Conservation (phyloP, 2,329 filamentous ascomycete species). For the Graphilbum ipis-grandicollis region DNA sequence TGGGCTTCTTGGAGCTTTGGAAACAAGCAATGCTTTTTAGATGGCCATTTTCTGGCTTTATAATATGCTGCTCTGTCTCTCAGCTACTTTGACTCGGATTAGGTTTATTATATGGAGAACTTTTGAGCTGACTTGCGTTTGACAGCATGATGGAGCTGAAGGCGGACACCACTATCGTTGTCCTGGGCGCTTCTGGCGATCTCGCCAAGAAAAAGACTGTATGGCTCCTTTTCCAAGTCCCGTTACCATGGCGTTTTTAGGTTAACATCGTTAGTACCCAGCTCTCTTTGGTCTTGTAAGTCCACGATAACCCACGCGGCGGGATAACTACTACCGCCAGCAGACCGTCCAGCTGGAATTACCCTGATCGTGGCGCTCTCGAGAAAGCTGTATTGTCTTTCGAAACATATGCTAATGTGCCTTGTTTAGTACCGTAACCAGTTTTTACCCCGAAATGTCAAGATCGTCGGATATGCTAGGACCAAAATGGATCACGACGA, state of each 20-base stretch:
- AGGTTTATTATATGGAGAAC: too few relatives aligned
- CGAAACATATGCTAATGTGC: not conserved
- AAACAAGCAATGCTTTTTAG: too few relatives aligned
- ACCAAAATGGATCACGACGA: constrained; percentile 99
- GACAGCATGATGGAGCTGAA: constrained; percentile 80
- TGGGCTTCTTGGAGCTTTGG: too few relatives aligned
- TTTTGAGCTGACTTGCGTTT: not conserved
- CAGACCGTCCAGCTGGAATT: too few relatives aligned
- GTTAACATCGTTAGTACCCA: constrained; percentile 46
- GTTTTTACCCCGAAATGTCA: constrained; percentile 92
- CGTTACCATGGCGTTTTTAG: not conserved
- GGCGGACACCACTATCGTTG: constrained; percentile 93
- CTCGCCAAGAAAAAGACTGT: constrained; percentile 99
- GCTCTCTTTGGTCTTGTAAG: constrained; percentile 93
- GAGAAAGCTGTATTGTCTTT: not conserved
- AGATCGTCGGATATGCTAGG: constrained; percentile 94
- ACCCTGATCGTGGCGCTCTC: too few relatives aligned
- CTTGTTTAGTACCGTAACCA: constrained; percentile 75
- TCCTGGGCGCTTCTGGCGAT: constrained; percentile 93
- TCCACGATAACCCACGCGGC: constrained; percentile 16
- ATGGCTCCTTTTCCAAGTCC: constrained; percentile 9
- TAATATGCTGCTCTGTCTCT: not conserved
- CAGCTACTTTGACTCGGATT: not conserved
- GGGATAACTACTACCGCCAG: too few relatives aligned
- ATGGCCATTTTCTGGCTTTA: too few relatives aligned